A percentile compares a stretch with the other conserved stretches of the same genome.
These are phyloP conservation scores for Calocybe cyanea DNA, from an alignment of 768 basidiomycete genomes.

Conservation along the genomic window DNA sequence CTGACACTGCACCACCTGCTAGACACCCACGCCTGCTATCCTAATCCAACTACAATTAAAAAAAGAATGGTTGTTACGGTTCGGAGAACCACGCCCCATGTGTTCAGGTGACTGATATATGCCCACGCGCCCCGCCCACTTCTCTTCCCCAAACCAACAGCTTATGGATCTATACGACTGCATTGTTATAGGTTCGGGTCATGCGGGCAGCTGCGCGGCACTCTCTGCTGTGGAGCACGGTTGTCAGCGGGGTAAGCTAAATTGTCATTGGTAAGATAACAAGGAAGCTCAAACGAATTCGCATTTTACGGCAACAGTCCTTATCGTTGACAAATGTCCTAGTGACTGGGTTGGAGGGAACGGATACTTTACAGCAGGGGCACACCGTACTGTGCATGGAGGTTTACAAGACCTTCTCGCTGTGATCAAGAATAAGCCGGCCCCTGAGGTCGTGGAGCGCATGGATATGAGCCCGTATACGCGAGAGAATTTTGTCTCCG, in stretches of 20 bases:
- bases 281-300: conserved; percentile 1
- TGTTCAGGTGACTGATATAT: conserved; percentile 11
- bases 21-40: neutral
- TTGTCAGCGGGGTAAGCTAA: conserved; percentile 41
- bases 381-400: conserved; percentile 58
- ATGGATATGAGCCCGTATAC: conserved; percentile 64
- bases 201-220: conserved; percentile 66
- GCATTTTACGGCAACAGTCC: conserved; percentile 29
- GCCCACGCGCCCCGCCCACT: conserved; percentile 2
- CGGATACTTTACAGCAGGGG: conserved; percentile 70
- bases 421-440: conserved; percentile 44
- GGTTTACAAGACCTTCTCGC: conserved; percentile 59
- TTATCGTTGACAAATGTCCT: conserved; percentile 65
- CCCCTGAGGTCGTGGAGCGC: conserved; percentile 32
- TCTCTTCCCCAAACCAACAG: neutral
- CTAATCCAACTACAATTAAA: neutral
- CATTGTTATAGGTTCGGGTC: conserved; percentile 62
- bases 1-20: neutral
- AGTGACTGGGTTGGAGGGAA: conserved; percentile 66
- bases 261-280: neutral
- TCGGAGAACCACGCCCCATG: conserved; percentile 2
- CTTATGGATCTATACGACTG: conserved; percentile 39
- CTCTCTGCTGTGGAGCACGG: conserved; percentile 57
- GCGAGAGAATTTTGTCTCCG: conserved; percentile 45
- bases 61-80: neutral